Evolutionary conservation across 129 eudicot species (phyloP), one percentile per base, ranked within the genome.

Genomic region (Helichrysum umbraculigerum): DNA sequence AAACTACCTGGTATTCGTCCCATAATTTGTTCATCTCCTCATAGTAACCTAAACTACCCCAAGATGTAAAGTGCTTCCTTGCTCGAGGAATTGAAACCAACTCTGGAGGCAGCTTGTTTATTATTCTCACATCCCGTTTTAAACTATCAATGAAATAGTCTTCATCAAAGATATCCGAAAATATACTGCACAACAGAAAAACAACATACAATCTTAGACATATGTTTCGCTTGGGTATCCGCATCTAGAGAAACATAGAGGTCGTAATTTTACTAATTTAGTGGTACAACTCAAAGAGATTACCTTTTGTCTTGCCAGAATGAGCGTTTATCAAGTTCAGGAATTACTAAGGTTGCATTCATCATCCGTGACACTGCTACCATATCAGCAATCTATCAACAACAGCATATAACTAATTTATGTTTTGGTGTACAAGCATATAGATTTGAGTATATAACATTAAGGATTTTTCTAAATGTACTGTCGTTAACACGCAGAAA

Each of bases 261-360:
- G 44, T 44, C 16, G 4, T 44, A 44, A 44, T 12, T 2, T 25
- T 44, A 44, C 51, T 3, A 44, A 44, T 2, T 79, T 17, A 56
- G 54, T 8, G 11, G 66, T 58, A 70, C 58, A 71, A 74, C 29
- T 47, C 12, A 3, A 12, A 61, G 52, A 33, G 52, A 33, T 77
- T 28, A 93, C 98, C 98, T 93, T 78, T 87, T 81, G 83, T 93
- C 98, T 83, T 90, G 88, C 98, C 98, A 93, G 70, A 90, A 93
- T 54, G 98, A 93, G 64, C 95, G 92, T 62, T 85, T 93, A 75
- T 93, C 98, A 81, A 93, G 89, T 75, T 86, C 95, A 56, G 97
- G 98, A 79, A 93, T 90, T 61, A 93, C 92, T 78, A 93, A 81
- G 67, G 98, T 93, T 79, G 98, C 97, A 86, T 90, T 90, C 97